These are phyloP conservation scores for Modicella reniformis DNA, from an alignment of 371 early-diverging fungal genomes.

Conservation along the genomic window DNA sequence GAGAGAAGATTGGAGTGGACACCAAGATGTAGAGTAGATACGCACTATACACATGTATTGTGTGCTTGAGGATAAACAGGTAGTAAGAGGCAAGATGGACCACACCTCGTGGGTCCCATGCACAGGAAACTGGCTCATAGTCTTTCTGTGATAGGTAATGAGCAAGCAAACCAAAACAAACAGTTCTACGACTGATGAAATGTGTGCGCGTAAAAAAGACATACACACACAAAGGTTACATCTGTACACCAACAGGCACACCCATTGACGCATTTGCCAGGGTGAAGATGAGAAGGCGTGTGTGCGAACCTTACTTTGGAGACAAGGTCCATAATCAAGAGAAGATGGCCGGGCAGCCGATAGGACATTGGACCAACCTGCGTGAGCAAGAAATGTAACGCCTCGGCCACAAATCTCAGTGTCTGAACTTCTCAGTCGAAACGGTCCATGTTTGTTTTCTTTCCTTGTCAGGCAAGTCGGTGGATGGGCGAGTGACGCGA, in stretches of 20 bases:
- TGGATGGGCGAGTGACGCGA: not conserved
- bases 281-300: not conserved
- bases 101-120: conserved; percentile 14
- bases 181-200: no score
- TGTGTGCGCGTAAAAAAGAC: no score
- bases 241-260: no score
- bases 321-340: not conserved
- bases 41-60: not conserved
- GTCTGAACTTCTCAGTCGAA: not conserved
- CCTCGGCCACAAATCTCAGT: not conserved
- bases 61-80: not conserved
- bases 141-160: not conserved
- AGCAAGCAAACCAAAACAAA: no score
- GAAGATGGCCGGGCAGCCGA: no score
- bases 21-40: not conserved
- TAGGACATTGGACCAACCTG: no score
- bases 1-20: not conserved
- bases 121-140: not conserved
- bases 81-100: not conserved
- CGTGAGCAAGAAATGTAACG: not conserved
- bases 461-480: not conserved
- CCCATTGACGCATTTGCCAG: not conserved
- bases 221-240: no score
- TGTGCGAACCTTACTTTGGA: not conserved
- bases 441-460: not conserved